Base-by-base conservation (phyloP, 208 protist species). In the Leishmania gerbilli region DNA sequence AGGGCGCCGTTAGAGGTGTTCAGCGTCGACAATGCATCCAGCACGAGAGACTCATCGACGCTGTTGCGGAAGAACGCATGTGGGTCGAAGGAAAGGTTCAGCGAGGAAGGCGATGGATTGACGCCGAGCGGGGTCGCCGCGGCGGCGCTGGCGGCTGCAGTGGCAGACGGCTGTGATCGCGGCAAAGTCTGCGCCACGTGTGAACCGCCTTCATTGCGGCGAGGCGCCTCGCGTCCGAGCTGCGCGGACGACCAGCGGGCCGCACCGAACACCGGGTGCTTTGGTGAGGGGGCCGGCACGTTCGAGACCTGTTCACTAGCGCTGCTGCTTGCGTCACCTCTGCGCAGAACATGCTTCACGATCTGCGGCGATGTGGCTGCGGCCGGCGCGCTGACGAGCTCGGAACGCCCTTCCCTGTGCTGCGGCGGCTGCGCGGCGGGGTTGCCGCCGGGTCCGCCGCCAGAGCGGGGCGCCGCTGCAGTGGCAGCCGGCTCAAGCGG, bases 11-110 rank as follows among this genome's bases (percentile, higher is more conserved):
- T 74, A 45, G 34, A 49, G 37, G 79, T 67, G 65, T 76, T 81
- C 13, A 84, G 72, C 56, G 81, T 81, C 27, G 80, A 81, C 65
- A 91, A 55, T 49, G 86, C 89, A 65, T 85, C 82, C 47, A 58
- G 77, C 47, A 92, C 79, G 9, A 89, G 79, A 42, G 80, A 78
- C 62, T 90, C 89, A 65, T 87, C 80, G 40, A 89, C 40, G 82
- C 85, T 90, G 58, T 67, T 88, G 62, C 60, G 56, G 79, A 87
- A 89, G 17, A 87, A 47, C 21, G 42, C 31, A 40, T 80, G 79
- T 0, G 83, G 83, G 51, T 89, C 84, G 34, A 86, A 86, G 31
- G 85, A 83, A 1, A 82, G 27, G 31, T 79, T 79, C 40, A 65
- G 34, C 56, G 69, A 5, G 72, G 71, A 55, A 19, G 77, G 45